These are phyloP conservation scores for Rhizophagus prolifer DNA, from an alignment of 192 early-diverging fungal species.

Conservation along the genomic window DNA sequence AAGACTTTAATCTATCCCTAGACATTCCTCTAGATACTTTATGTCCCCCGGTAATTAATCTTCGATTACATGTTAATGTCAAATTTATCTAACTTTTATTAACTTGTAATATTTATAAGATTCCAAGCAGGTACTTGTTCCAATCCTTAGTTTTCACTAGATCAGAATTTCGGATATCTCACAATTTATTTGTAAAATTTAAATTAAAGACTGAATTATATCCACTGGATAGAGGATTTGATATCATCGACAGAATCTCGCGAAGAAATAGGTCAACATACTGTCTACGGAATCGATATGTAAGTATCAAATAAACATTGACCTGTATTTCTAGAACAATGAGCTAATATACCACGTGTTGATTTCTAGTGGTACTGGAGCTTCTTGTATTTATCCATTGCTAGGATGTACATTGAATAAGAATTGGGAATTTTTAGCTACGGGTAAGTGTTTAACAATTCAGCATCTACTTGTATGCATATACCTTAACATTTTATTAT, in stretches of 20 bases:
- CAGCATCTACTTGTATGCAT: background rate
- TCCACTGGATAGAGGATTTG: conserved; percentile 68
- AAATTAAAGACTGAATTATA: conserved; percentile 63
- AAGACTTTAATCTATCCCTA: conserved; percentile 61
- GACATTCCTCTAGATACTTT: conserved; percentile 68
- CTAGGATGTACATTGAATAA: conserved; percentile 61
- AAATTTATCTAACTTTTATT: background rate
- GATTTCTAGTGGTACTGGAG: conserved; percentile 71
- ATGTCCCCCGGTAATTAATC: conserved; percentile 58
- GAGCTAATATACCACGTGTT: background rate
- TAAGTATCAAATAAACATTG: conserved; percentile 32
- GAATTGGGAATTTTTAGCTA: conserved; percentile 69
- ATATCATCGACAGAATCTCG: conserved; percentile 33
- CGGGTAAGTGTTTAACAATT: conserved; percentile 46
- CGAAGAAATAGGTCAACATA: background rate
- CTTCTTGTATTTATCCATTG: conserved; percentile 90
- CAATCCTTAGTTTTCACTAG: background rate
- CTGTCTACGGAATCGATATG: conserved; percentile 61
- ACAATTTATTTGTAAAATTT: conserved; percentile 16
- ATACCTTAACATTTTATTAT: background rate
- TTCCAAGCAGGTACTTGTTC: conserved; percentile 37
- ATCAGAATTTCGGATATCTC: background rate
- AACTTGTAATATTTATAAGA: background rate
- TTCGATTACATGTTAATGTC: background rate
- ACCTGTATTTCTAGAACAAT: background rate